phyloP scores from a whole-genome alignment of 768 basidiomycete species.

The Boletus vinaceobasis region DNA sequence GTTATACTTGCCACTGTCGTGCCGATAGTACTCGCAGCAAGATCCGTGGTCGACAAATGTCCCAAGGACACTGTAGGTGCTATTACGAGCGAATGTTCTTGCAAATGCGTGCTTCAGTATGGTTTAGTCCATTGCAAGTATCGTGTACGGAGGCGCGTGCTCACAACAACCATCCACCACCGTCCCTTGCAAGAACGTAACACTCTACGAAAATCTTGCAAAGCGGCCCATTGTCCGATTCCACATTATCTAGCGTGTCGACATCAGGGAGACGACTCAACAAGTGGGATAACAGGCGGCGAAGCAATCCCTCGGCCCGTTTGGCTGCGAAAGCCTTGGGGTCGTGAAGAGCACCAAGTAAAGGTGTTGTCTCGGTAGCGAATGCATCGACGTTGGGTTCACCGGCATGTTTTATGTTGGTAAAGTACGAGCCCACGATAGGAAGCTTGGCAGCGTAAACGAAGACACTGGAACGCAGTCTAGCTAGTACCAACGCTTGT shows the following conservation, averaged over 20 bases:
- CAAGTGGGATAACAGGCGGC: conserved; percentile 13
- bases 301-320: conserved; percentile 17
- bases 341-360: conserved; percentile 22
- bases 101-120: conserved; percentile 14
- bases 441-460: conserved; percentile 19
- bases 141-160: not conserved
- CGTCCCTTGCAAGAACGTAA: conserved; percentile 23
- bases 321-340: conserved; percentile 20
- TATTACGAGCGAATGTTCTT: conserved; percentile 25
- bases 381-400: not conserved
- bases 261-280: conserved; percentile 16
- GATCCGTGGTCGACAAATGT: conserved; percentile 50
- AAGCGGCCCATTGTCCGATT: conserved; percentile 3
- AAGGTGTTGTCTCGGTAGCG: conserved; percentile 24
- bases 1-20: conserved; percentile 42
- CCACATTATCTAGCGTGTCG: conserved; percentile 15
- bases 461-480: conserved; percentile 8
- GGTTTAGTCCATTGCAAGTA: not conserved
- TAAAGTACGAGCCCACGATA: conserved; percentile 22
- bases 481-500: not conserved
- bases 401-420: not conserved
- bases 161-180: conserved; percentile 23
- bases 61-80: conserved; percentile 40
- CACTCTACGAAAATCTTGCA: conserved; percentile 15
- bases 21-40: conserved; percentile 47